Percentiles rank a stretch among this genome's conserved stretches.
Evolutionary conservation across 345 rosid species (phyloP).

Genomic region (Euphorbia peplus): DNA sequence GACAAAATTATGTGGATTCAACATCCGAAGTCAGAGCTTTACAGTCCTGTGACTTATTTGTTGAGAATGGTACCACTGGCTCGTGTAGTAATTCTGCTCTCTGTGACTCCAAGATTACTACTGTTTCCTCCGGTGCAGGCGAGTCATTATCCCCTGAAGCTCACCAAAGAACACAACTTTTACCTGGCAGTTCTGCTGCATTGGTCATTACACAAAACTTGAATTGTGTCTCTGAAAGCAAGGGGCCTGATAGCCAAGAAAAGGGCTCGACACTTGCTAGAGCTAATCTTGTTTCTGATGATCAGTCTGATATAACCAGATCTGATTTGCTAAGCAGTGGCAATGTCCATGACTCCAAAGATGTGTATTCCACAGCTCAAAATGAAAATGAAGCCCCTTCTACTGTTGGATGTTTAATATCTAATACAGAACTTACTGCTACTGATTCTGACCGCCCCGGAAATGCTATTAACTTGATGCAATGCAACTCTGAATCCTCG

Average conservation of each 20-base stretch:
- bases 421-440: constrained; percentile 1
- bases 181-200: neutral
- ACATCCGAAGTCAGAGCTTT: neutral
- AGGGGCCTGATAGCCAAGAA: neutral
- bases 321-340: too few relatives aligned
- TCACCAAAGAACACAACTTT: neutral
- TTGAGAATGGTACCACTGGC: neutral
- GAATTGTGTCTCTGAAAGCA: neutral
- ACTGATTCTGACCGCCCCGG: constrained; percentile 13
- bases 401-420: neutral
- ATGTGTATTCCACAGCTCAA: neutral
- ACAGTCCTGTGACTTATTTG: constrained; percentile 9
- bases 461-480: neutral
- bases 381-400: constrained; percentile 4
- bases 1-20: neutral
- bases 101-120: neutral
- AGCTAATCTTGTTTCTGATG: neutral
- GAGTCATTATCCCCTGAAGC: neutral
- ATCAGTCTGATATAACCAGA: constrained; percentile 4
- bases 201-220: neutral
- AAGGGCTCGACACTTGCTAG: neutral
- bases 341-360: constrained; percentile 7
- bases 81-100: neutral
- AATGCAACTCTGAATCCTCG: constrained; percentile 17
- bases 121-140: neutral